Base-by-base conservation (phyloP, 2,329 filamentous ascomycete species). In the Sphaerostilbella broomeana region DNA sequence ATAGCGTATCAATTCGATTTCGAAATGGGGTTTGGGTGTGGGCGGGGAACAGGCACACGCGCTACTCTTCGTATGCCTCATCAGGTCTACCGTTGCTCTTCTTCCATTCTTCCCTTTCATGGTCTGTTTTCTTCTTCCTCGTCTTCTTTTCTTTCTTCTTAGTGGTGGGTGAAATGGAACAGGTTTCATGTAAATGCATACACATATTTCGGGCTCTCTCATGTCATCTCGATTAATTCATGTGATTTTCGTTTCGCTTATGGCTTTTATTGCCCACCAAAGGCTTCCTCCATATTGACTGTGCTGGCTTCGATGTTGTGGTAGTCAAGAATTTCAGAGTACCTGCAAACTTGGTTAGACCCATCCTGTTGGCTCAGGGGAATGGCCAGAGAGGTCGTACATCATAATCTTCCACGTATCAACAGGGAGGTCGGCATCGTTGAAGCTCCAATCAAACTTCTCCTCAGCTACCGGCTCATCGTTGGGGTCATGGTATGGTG, bases 381-480 rank as follows among this genome's bases (percentile, higher is more conserved):
- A 6, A 28, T 13, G 19, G 13, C 3, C 8, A 20, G 6, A 36
- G 24, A 10, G 10, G 8, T 16, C 84, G 59, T 73, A 95, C 92
- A 98, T 98, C 92, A 97, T 98, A 61, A 98, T 95, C 72, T 98
- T 98, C 92, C 92, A 98, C n/a, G 89, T 95, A 60, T 98, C 92
- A 35, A 97, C 89, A 1, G 92, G 90, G 42, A 98, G 71, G 59
- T 98, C 92, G 33, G 90, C 92, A 55, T 98, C 92, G 63, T 97
- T 97, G 69, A 98, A 98, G 38, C 89, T 95, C 92, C 92, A 98
- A 62, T 98, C 92, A 56, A 98, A 98, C 69, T 95, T 95, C 71
- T 95, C 89, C 46, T 95, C 86, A 16, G 92, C 86, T 12, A 88
- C 81, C 2, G 92, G 92, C 71, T 98, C 92, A 57, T 98, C 92